phyloP scores from a whole-genome alignment of 1,284 basidiomycete species.

The Malassezia slooffiae region DNA sequence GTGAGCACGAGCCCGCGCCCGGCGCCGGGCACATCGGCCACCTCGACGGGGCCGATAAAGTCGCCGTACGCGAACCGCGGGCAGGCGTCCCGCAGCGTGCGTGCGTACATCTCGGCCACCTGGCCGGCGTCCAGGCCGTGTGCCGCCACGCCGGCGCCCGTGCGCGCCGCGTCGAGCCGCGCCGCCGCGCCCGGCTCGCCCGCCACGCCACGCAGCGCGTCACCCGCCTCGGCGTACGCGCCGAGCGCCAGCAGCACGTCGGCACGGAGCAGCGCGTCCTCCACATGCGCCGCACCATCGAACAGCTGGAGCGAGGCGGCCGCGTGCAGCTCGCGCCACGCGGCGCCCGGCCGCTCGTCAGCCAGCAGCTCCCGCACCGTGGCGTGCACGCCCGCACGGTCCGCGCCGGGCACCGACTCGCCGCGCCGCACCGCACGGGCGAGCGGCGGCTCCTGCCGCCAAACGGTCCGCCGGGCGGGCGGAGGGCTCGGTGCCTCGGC shows the following conservation, averaged over 20 bases:
- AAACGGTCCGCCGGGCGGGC: background rate
- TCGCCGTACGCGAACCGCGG: constrained; percentile 29
- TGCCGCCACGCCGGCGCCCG: constrained; percentile 15
- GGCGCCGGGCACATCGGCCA: constrained; percentile 32
- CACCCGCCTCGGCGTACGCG: constrained; percentile 8
- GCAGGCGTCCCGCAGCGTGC: constrained; percentile 23
- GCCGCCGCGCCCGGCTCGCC: constrained; percentile 3
- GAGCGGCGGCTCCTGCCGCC: constrained; percentile 29
- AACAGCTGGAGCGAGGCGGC: constrained; percentile 5
- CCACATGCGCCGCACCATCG: background rate
- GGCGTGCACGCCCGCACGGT: background rate
- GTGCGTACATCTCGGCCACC: constrained; percentile 27
- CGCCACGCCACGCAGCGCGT: background rate
- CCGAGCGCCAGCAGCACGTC: constrained; percentile 11
- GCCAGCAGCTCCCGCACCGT: constrained; percentile 2
- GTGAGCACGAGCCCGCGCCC: constrained; percentile 38
- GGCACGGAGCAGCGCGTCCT: constrained; percentile 3
- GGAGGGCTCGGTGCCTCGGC: constrained; percentile 14
- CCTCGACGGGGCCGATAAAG: constrained; percentile 30
- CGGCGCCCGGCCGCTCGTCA: constrained; percentile 10
- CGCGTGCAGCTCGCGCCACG: constrained; percentile 13
- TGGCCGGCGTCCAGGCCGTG: constrained; percentile 22
- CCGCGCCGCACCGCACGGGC: constrained; percentile 2
- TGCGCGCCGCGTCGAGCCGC: constrained; percentile 13
- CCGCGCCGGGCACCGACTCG: background rate